Conservation (phyloP, 2,329 filamentous ascomycete species). For the Penicillium glabrum region DNA sequence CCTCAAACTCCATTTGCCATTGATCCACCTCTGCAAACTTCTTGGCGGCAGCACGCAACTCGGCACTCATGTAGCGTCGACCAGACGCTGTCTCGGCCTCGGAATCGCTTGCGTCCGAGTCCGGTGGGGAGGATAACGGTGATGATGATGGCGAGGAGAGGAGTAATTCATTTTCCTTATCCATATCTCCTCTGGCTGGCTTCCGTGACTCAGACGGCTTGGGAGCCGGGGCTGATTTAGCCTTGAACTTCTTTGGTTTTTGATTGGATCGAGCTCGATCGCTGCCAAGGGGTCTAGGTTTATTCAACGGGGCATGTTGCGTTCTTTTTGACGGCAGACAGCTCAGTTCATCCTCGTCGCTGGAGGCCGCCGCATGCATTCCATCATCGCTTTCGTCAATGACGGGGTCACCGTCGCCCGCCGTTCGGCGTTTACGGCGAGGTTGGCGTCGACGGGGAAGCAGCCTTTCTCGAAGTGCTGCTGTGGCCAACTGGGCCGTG, state of each 20-base stretch:
- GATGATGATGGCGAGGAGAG: constrained; percentile 35
- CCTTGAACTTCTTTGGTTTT: constrained; percentile 16
- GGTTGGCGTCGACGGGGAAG: constrained; percentile 35
- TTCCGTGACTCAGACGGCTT: constrained; percentile 3
- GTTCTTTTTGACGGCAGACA: constrained; percentile 24
- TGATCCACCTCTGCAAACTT: constrained; percentile 45
- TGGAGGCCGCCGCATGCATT: constrained; percentile 16
- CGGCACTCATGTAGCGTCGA: constrained; percentile 33
- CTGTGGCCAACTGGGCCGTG: constrained; percentile 31
- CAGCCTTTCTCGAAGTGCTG: constrained; percentile 35
- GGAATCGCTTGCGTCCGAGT: constrained; percentile 31
- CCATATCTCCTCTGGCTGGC: constrained; percentile 10
- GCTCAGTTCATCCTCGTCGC: constrained; percentile 40
- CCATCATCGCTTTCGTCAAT: constrained; percentile 30
- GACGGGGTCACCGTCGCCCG: constrained; percentile 20
- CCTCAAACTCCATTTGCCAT: constrained; percentile 47
- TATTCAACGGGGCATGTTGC: constrained; percentile 18
- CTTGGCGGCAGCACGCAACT: constrained; percentile 34
- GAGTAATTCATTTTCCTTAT: constrained; percentile 33
- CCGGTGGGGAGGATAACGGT: constrained; percentile 33
- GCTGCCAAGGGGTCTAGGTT: constrained; percentile 22
- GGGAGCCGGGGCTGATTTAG: constrained; percentile 4
- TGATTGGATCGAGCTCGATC: constrained; percentile 11
- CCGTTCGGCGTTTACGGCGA: constrained; percentile 18
- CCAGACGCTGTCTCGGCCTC: constrained; percentile 15